These are phyloP conservation scores for Yarrowia hollandica DNA, from an alignment of 805 yeast genomes.

Conservation along the genomic window DNA sequence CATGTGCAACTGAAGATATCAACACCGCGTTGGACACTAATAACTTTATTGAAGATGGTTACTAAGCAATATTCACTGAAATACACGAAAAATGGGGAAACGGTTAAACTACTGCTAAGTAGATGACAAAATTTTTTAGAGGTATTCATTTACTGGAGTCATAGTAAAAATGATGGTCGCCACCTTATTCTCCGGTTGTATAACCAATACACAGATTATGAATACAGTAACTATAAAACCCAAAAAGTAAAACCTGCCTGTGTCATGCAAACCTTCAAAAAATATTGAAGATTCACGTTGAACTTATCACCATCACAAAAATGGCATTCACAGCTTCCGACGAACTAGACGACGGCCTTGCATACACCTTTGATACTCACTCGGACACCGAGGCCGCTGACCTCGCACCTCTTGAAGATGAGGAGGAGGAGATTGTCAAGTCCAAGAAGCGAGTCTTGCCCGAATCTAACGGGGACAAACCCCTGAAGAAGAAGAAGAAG, in stretches of 20 bases:
- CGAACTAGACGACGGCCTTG: slow-evolving; percentile 78
- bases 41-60: not conserved
- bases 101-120: no score
- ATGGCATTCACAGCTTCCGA: slow-evolving; percentile 48
- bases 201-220: not conserved
- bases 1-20: no score
- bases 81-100: no score
- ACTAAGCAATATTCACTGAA: no score
- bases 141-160: no score
- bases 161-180: no score
- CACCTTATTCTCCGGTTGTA: no score
- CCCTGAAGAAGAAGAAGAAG: slow-evolving; percentile 35
- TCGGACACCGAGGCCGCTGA: slow-evolving; percentile 45
- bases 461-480: slow-evolving; percentile 33
- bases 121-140: no score
- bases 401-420: slow-evolving; percentile 32
- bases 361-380: slow-evolving; percentile 52
- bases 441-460: slow-evolving; percentile 31
- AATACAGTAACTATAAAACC: not conserved
- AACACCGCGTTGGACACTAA: no score
- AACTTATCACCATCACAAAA: not conserved
- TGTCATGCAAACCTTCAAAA: not conserved
- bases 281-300: not conserved
- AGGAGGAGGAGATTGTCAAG: slow-evolving; percentile 36
- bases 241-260: not conserved